phyloP scores from a whole-genome alignment of 257 asterid genomes.

The Leptodermis oblonga region DNA sequence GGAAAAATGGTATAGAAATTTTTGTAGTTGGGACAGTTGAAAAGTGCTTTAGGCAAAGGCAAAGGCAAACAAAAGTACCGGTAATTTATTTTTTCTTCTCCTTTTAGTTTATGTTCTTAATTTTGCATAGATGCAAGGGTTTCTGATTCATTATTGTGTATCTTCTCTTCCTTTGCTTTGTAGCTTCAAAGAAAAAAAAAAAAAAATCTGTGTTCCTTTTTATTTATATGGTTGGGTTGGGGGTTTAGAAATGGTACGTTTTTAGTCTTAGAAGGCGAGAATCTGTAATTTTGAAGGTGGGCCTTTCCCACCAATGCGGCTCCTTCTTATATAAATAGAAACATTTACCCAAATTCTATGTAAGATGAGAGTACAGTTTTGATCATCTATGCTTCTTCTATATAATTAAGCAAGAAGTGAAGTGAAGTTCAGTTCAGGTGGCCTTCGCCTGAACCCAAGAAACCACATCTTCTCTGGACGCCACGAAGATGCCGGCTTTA shows the following conservation, averaged over 20 bases:
- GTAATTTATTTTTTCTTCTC: conserved; percentile 14
- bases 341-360: conserved; percentile 5
- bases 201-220: conserved; percentile 26
- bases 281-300: conserved; percentile 52
- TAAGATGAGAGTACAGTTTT: too few species aligned
- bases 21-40: conserved; percentile 55
- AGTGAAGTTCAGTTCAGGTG: not conserved
- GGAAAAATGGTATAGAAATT: conserved; percentile 35
- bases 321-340: conserved; percentile 18
- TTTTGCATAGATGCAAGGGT: conserved; percentile 43
- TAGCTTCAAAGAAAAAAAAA: too few species aligned
- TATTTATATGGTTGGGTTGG: conserved; percentile 29
- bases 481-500: conserved; percentile 71
- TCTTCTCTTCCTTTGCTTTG: conserved; percentile 25
- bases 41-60: conserved; percentile 33
- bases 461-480: conserved; percentile 63
- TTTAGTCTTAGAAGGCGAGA: conserved; percentile 34
- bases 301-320: conserved; percentile 39
- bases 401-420: too few species aligned
- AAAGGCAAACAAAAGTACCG: conserved; percentile 26
- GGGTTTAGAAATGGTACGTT: conserved; percentile 34
- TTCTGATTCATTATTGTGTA: conserved; percentile 52
- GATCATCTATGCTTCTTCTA: too few species aligned
- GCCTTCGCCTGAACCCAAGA: conserved; percentile 60
- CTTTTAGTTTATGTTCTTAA: conserved; percentile 12